Base-by-base conservation (phyloP, 805 yeast genomes). In the Ogataea nonfermentans region DNA sequence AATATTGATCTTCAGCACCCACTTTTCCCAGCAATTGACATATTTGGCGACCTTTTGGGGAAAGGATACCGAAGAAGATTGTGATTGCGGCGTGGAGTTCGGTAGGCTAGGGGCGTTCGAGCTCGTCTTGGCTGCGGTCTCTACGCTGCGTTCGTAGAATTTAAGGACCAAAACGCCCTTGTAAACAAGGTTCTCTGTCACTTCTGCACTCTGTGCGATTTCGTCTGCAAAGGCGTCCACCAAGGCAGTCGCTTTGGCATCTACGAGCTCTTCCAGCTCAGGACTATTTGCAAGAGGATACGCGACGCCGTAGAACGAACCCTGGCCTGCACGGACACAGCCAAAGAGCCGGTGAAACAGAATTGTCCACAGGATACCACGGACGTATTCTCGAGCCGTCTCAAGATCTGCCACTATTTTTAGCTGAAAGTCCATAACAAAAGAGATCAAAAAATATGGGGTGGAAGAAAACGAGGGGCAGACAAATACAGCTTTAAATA, bases 261-360 rank as follows among this genome's bases (percentile, higher is more conserved):
- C 67, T 11, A 72, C 60, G 42, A 60, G 52, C 6, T 51, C 49
- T 9, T 77, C 81, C 13, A 81, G 57, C n/a, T 71, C 78, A 0
- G 76, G 70, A 39, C 67, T 55, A 22, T 46, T 70, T 3, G 59
- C 64, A 49, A 68, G 65, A 0, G 84, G 81, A 49, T 81, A 84
- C 4, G 85, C 70, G 3, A 81, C 67, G 12, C 74, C 80, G 8
- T 75, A 58, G 36, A 79, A 77, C 46, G 37, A 44, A 12, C 78
- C 81, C n/a, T 64, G 61, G 4, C 76, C 70, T 2, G 90, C 88
- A 1, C 63, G 58, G 12, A 82, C 66, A 1, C 80, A 71, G 0
- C 90, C 91, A 54, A 85, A 78, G 19, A 82, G 63, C 30, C 95
- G 63, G 40, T 79, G 76, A 57, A 84, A 84, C 56, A 84, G 74